Evolutionary conservation across 2,329 filamentous ascomycete species (phyloP), one percentile per base, ranked within the genome.

Genomic region (Fusarium nelsonii): DNA sequence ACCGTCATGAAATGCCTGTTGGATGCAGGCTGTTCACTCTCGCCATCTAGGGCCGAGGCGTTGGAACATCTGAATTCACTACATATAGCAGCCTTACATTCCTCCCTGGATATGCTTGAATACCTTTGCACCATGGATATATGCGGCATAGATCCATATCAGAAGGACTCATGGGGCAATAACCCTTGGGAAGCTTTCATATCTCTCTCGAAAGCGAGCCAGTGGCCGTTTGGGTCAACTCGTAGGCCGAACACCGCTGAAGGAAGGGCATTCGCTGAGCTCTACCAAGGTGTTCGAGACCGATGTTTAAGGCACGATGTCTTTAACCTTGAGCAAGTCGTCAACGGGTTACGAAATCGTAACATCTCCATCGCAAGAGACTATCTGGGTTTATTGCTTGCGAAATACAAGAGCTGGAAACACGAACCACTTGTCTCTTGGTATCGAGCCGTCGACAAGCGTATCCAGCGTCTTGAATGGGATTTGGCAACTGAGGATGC

Each of bases 381-480:
- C 1, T 11, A 49, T 2, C 32, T 72, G 0, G 14, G 14, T 0
- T 8, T 36, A 6, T 23, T 72, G 11, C 36, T 39, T 2, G n/a
- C 44, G 3, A 57, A 59, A 10, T 56, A 71, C 4, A 23, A 23
- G 4, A 6, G 4, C 6, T 23, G 23, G 58, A n/a, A 50, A 23
- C 20, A 40, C 1, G 12, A 34, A 4, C 14, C 30, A 1, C 8
- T 57, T 11, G 45, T 55, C 3, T 30, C 28, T 7, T 69, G 66
- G 64, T 68, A 63, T 33, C 49, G 52, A 37, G 70, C 60, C 12
- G 46, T 70, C 6, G 48, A 58, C 37, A 60, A 50, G 16, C 53
- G 65, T 36, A 20, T 70, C 14, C 41, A 51, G 12, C 12, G 45
- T 6, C 18, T 15, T 2, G 52, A 65, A 16, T 57, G 52, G 44